A percentile compares a stretch with the other conserved stretches of the same genome.
Conservation (phyloP, 108 stramenopile species). For the Aureococcus anophagefferens region DNA sequence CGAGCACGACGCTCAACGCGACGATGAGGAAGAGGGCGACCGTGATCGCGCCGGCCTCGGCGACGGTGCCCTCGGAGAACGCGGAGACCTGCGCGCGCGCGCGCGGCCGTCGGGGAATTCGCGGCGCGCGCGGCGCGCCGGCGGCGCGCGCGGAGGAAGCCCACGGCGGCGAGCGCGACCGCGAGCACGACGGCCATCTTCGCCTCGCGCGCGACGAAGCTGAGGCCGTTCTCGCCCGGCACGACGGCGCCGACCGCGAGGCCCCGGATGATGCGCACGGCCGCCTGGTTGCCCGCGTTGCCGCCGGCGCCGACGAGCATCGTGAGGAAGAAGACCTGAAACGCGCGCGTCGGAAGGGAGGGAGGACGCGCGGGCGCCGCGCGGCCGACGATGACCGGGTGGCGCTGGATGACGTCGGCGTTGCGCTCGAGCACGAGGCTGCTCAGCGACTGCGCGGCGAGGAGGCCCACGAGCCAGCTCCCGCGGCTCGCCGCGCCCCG, state of each 20-base stretch:
- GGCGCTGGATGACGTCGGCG: constrained; percentile 7
- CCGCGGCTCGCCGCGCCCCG: not conserved
- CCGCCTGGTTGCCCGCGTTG: constrained; percentile 43
- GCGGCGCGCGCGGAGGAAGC: constrained; percentile 29
- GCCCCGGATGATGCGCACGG: constrained; percentile 24
- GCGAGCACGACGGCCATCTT: constrained; percentile 22
- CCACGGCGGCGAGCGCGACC: constrained; percentile 14
- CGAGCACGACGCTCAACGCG: constrained; percentile 22
- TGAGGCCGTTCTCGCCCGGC: constrained; percentile 3
- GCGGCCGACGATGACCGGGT: constrained; percentile 24
- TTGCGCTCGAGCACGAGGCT: not conserved
- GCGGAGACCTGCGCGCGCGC: too few relatives aligned
- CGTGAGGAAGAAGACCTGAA: constrained; percentile 38
- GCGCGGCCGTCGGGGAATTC: too few relatives aligned
- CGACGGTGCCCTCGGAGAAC: constrained; percentile 15
- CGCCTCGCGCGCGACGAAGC: constrained; percentile 21
- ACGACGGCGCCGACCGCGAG: constrained; percentile 12
- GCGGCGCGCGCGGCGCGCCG: too few relatives aligned
- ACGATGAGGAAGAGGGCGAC: constrained; percentile 25
- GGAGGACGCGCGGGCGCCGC: too few relatives aligned
- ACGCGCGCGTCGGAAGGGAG: too few relatives aligned
- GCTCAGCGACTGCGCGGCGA: not conserved
- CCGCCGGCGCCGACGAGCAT: constrained; percentile 48
- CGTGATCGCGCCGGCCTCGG: constrained; percentile 24
- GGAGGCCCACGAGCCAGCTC: not conserved